Evolutionary conservation across 148 eudicot genomes (phyloP), one percentile per base, ranked within the genome.

Genomic region (Dianthus caryophyllus): DNA sequence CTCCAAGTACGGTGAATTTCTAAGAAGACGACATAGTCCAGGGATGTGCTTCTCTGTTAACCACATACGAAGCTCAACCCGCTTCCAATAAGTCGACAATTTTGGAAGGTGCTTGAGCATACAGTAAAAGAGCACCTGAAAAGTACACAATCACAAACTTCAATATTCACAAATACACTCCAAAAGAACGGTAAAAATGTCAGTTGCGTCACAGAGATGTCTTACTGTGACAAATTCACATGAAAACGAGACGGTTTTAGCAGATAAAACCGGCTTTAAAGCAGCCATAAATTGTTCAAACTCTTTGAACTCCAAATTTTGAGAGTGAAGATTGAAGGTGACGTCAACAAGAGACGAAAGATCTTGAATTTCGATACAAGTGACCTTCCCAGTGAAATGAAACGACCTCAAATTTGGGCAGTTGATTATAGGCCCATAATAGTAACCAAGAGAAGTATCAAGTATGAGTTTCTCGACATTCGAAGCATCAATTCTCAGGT

Each of bases 191-290:
- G 25, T 8, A 0, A 50, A 70, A 17, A 24, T n/a, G n/a, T n/a
- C n/a, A n/a, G n/a, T n/a, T n/a, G n/a, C 2, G 14, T 9, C 20
- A 13, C n/a, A 39, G 9, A 22, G 39, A 6, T 1, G 48, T 9
- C 65, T 73, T 73, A 73, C 76, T 20, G 67, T 68, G 44, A 68
- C 72, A n/a, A 54, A 61, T 43, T 61, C 55, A 61, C 20, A 18
- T 21, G 72, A 74, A 6, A 74, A 27, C 5, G 61, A 17, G 31
- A 74, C 72, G 31, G 13, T 9, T 20, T 74, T 63, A 6, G 74
- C 75, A 61, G 21, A 48, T 5, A 25, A 26, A 47, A 74, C 22
- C 21, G 43, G 49, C 43, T 29, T 68, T 52, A 74, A 39, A 70
- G 39, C 61, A 67, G 66, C 17, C 21, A 17, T 12, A 57, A 74